A percentile compares a stretch with the other conserved stretches of the same genome.
Conservation (phyloP, 805 yeast species). For the Lipomyces yamadae region DNA sequence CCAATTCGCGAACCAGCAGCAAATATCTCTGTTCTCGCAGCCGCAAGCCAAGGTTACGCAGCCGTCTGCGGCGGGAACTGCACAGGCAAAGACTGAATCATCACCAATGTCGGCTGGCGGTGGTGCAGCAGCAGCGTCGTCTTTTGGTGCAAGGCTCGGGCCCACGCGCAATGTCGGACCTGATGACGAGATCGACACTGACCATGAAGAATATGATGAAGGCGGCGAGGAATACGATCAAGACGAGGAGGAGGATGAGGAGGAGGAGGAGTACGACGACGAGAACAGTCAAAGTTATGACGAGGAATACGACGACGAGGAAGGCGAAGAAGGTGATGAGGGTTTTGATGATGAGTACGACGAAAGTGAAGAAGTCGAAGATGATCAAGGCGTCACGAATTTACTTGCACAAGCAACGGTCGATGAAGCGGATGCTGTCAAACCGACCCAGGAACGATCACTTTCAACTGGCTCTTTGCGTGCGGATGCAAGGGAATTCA, state of each 20-base stretch:
- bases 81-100: too few species aligned
- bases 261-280: conserved; percentile 18
- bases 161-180: background rate
- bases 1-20: background rate
- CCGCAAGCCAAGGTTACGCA: background rate
- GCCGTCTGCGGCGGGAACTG: background rate
- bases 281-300: conserved; percentile 15
- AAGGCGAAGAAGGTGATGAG: conserved; percentile 24
- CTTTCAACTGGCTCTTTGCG: background rate
- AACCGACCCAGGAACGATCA: background rate
- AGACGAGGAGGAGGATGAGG: conserved; percentile 8
- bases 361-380: background rate
- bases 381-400: background rate
- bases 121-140: background rate
- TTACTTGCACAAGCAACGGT: background rate
- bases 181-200: conserved; percentile 17
- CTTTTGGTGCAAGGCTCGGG: conserved; percentile 18
- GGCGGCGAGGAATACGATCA: conserved; percentile 8
- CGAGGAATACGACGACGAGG: conserved; percentile 6
- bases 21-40: background rate
- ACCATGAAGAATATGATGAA: conserved; percentile 16
- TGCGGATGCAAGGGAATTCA: conserved; percentile 4
- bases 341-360: background rate
- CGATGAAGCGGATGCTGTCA: background rate
- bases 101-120: conserved; percentile 14